phyloP scores from a whole-genome alignment of 176 grass and related monocot species.

The Triticum timopheevii region DNA sequence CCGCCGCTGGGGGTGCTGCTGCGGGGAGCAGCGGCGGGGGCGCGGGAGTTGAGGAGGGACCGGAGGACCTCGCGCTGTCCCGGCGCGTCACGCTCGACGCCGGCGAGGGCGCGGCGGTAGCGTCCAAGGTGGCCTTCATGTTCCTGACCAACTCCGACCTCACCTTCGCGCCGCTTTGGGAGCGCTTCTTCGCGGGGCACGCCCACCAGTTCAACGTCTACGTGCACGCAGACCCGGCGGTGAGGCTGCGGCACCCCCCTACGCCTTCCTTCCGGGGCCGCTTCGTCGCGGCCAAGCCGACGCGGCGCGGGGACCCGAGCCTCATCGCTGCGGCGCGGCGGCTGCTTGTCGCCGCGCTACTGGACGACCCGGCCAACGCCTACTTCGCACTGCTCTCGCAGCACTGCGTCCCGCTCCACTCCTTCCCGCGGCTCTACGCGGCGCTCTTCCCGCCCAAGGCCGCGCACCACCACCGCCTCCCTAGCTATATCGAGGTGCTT shows the following conservation, averaged over 20 bases:
- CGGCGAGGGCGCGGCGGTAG: not conserved
- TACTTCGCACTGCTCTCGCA: slow-evolving; percentile 82
- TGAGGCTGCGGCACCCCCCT: slow-evolving; percentile 7
- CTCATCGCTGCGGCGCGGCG: slow-evolving; percentile 73
- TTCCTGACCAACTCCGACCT: slow-evolving; percentile 87
- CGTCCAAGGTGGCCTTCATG: slow-evolving; percentile 83
- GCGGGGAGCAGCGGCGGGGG: not conserved
- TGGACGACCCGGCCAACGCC: slow-evolving; percentile 73
- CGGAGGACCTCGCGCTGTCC: slow-evolving; percentile 60
- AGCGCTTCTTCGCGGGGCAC: slow-evolving; percentile 69
- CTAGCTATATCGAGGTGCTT: slow-evolving; percentile 97
- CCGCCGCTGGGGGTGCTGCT: not conserved
- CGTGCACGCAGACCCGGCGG: slow-evolving; percentile 70
- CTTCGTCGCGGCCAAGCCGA: slow-evolving; percentile 64
- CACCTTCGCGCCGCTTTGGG: slow-evolving; percentile 83
- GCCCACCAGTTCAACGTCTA: slow-evolving; percentile 48
- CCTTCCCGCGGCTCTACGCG: slow-evolving; percentile 58
- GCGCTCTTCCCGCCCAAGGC: slow-evolving; percentile 28
- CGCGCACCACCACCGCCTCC: slow-evolving; percentile 14
- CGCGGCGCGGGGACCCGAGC: slow-evolving; percentile 62
- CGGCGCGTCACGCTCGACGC: slow-evolving; percentile 50
- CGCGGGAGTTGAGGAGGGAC: not conserved
- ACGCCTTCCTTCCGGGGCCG: slow-evolving; percentile 54
- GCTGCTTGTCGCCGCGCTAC: slow-evolving; percentile 59
- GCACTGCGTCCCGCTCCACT: slow-evolving; percentile 74